Percentiles rank a stretch among this genome's conserved stretches.
Conservation (phyloP, 306 rosid genomes). For the Citrullus colocynthis region DNA sequence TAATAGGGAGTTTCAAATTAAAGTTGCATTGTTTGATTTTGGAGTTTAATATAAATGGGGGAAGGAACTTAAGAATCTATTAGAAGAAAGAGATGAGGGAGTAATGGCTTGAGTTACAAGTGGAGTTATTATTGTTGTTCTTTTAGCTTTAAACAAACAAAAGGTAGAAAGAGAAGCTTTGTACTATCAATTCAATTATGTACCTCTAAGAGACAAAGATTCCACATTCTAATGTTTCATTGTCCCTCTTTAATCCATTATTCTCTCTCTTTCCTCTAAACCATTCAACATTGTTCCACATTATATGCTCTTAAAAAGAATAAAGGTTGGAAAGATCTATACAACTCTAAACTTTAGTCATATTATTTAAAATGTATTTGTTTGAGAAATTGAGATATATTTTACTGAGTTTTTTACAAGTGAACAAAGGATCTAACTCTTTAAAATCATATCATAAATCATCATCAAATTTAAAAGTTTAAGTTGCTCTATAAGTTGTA, state of each 20-base stretch:
- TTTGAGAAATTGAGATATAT: background rate
- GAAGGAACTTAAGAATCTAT: background rate
- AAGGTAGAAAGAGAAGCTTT: constrained; percentile 2
- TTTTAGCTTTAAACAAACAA: background rate
- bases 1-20: background rate
- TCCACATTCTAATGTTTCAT: constrained; percentile 4
- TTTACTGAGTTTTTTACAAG: background rate
- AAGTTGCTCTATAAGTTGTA: no score
- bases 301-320: background rate
- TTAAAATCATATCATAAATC: background rate
- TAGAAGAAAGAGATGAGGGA: background rate
- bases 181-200: background rate
- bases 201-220: constrained; percentile 1
- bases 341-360: background rate
- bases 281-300: background rate
- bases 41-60: background rate
- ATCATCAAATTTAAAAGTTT: background rate
- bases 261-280: background rate
- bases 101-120: constrained; percentile 1
- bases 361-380: background rate
- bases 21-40: background rate
- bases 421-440: background rate
- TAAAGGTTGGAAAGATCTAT: background rate
- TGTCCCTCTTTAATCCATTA: background rate
- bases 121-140: background rate